phyloP scores from a whole-genome alignment of 495 filamentous ascomycete genomes.

The Daldinia concentrica region DNA sequence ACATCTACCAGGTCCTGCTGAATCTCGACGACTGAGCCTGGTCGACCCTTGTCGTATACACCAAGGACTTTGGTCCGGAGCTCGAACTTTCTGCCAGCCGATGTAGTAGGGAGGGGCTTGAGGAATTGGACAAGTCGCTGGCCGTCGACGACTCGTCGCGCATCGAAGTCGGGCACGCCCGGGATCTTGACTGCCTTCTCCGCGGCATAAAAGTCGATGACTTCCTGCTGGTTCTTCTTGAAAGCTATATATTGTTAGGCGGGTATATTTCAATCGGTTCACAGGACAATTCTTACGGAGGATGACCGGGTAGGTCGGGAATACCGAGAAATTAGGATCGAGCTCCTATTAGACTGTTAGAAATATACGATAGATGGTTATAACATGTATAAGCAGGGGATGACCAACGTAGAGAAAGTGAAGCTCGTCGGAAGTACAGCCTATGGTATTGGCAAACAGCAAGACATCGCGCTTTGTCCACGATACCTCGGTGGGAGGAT shows the following conservation, averaged over 20 bases:
- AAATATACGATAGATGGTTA: not conserved
- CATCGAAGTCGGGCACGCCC: slow-evolving; percentile 80
- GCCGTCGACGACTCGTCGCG: slow-evolving; percentile 79
- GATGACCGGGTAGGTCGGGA: slow-evolving; percentile 87
- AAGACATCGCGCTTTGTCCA: slow-evolving; percentile 89
- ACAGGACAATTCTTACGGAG: slow-evolving; percentile 64
- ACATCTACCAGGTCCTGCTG: slow-evolving; percentile 80
- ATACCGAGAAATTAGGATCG: slow-evolving; percentile 82
- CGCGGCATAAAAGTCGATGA: slow-evolving; percentile 84
- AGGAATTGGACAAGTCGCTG: slow-evolving; percentile 81
- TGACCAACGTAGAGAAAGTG: slow-evolving; percentile 84
- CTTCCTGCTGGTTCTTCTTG: slow-evolving; percentile 79
- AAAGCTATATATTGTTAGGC: slow-evolving; percentile 64
- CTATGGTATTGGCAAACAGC: slow-evolving; percentile 88
- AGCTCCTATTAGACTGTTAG: slow-evolving; percentile 67
- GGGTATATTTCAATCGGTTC: slow-evolving; percentile 1
- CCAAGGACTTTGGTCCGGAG: slow-evolving; percentile 81
- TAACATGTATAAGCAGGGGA: not conserved
- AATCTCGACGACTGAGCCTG: slow-evolving; percentile 82
- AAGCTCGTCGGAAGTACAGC: slow-evolving; percentile 82
- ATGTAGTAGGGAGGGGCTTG: slow-evolving; percentile 79
- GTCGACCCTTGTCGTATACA: slow-evolving; percentile 91
- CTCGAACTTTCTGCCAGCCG: slow-evolving; percentile 77
- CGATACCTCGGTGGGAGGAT: slow-evolving; percentile 72
- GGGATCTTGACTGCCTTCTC: slow-evolving; percentile 70